Base-by-base conservation (phyloP, 1,284 basidiomycete species). In the Violaceomyces palustris region DNA sequence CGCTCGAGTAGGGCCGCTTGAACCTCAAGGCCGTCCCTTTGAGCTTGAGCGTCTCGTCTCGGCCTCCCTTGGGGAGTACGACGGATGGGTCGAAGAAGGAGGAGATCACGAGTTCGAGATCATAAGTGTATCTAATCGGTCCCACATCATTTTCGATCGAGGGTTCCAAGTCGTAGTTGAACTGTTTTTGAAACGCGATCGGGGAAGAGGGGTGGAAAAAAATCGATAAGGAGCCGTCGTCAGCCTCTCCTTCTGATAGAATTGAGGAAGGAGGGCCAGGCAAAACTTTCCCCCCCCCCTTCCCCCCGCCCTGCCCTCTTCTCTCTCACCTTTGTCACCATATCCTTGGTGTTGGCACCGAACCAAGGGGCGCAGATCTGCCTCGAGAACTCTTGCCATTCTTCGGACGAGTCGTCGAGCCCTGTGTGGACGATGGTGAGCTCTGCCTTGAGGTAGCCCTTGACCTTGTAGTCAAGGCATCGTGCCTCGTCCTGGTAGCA, bases 291-390 rank as follows among this genome's bases (percentile, higher is more conserved):
- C 50, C 2, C 50, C 45, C n/a, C n/a, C n/a, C n/a, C n/a, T n/a
- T n/a, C n/a, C n/a, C n/a, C n/a, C n/a, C n/a, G n/a, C n/a, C 42
- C 50, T 12, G 35, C 29, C 50, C 55, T 50, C 1, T 7, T 12
- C 7, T 32, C 9, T 17, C 34, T 22, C 23, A 23, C 21, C 9
- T 24, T 19, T 5, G 23, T 35, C 19, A 24, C 3, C 3, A 14
- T 18, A 19, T 4, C 31, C 12, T 17, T 32, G 7, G 31, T 32
- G 6, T 4, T 17, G 6, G 31, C 31, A 19, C 56, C 56, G 35
- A 50, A 59, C 56, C 56, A 59, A 3, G 56, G 56, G 24, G 48
- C 24, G 14, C 51, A 42, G 2, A 51, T 42, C 56, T 51, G 54
- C 34, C 37, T 39, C 3, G 49, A 34, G 0, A 50, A 50, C 14